These are phyloP conservation scores for Pseudocercospora crystallina DNA, from an alignment of 2,329 filamentous ascomycete species.

Conservation along the genomic window DNA sequence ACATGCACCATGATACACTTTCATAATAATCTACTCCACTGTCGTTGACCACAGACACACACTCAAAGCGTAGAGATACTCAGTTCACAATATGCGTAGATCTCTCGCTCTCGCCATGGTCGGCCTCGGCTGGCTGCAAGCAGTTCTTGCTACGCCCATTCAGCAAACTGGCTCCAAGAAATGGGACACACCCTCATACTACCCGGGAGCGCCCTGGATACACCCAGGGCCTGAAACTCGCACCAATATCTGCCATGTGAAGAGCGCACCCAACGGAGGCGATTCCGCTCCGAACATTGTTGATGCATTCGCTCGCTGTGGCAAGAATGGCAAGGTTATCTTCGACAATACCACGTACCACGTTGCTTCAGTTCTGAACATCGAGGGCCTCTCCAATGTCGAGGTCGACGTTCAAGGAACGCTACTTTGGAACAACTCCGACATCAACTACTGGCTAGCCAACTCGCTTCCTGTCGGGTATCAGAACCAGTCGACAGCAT, in stretches of 20 bases:
- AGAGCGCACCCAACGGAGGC: constrained; percentile 32
- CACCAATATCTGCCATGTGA: constrained; percentile 11
- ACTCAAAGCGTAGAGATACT: too few relatives aligned
- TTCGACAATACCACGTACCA: constrained; percentile 53
- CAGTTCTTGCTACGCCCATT: constrained; percentile 8
- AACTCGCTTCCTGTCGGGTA: constrained; percentile 54
- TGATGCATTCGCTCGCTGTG: constrained; percentile 51
- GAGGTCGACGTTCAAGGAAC: constrained; percentile 52
- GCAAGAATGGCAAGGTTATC: constrained; percentile 51
- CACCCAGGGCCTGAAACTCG: constrained; percentile 9
- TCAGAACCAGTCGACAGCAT: constrained; percentile 58
- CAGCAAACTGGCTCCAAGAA: neutral
- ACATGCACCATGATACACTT: too few relatives aligned
- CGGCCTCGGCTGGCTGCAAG: constrained; percentile 8
- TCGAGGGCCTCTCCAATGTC: constrained; percentile 46
- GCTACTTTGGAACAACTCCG: constrained; percentile 41
- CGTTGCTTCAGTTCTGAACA: constrained; percentile 53
- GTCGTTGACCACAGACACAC: too few relatives aligned
- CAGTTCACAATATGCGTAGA: constrained; percentile 1
- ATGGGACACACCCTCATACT: constrained; percentile 13
- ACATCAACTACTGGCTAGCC: constrained; percentile 54
- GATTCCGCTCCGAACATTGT: constrained; percentile 53
- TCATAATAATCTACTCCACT: too few relatives aligned
- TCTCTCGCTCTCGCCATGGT: constrained; percentile 3
- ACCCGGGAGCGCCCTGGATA: constrained; percentile 14